Conservation (phyloP, 805 yeast species). For the Starmerella roubikii region DNA sequence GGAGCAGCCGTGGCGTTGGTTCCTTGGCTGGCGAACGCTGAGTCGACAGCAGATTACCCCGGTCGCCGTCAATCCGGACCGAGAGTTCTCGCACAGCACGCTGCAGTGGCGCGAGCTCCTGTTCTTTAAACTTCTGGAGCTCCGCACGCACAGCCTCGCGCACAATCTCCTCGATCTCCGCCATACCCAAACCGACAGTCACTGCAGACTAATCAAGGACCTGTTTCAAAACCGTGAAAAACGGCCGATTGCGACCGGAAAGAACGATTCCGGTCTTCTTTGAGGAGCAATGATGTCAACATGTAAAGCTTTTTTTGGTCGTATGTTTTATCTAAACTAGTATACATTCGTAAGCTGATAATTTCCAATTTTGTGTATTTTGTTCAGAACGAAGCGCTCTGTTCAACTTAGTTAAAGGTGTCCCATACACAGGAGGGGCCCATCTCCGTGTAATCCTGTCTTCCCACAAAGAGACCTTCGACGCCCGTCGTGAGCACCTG, state of each 20-base stretch:
- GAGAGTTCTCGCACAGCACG: conserved; percentile 4
- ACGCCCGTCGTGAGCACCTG: conserved; percentile 59
- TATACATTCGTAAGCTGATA: no score
- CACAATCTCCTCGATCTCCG: conserved; percentile 3
- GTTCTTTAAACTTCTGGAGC: conserved; percentile 9
- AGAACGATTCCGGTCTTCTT: no score
- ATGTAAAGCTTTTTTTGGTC: no score
- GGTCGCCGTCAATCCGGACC: background rate
- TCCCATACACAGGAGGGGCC: conserved; percentile 85
- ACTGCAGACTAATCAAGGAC: no score
- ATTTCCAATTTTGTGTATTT: no score
- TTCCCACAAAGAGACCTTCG: conserved; percentile 51
- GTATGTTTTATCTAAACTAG: no score
- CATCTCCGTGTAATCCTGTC: conserved; percentile 55
- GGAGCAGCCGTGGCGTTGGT: conserved; percentile 7
- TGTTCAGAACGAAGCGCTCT: no score
- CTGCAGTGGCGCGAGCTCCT: conserved; percentile 11
- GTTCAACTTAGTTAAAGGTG: conserved; percentile 14
- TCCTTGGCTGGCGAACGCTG: background rate
- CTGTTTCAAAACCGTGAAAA: no score
- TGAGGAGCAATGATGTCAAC: no score
- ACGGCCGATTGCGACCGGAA: no score
- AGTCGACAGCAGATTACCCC: background rate
- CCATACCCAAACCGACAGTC: no score
- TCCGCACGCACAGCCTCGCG: conserved; percentile 9